Evolutionary conservation across 108 stramenopile genomes (phyloP).

Genomic region (Discostella pseudostelligera): DNA sequence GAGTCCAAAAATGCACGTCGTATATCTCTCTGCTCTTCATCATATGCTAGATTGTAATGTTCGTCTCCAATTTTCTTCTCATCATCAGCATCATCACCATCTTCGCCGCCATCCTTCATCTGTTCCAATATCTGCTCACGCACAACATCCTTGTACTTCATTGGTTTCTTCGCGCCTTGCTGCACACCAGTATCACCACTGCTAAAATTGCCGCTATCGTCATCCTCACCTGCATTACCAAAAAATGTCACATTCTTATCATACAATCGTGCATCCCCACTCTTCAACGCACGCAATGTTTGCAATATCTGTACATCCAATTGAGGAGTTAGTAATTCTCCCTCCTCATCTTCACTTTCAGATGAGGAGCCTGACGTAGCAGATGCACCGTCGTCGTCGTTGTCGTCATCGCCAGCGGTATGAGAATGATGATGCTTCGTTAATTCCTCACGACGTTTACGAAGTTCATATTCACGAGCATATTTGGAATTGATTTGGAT

Average conservation of each 20-base stretch:
- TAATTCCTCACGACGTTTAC: slow-evolving; percentile 78
- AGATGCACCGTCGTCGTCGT: slow-evolving; percentile 47
- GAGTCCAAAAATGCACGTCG: slow-evolving; percentile 82
- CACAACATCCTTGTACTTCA: slow-evolving; percentile 93
- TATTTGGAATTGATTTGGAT: slow-evolving; percentile 65
- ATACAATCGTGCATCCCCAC: slow-evolving; percentile 76
- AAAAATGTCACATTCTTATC: slow-evolving; percentile 70
- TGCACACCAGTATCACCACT: slow-evolving; percentile 23
- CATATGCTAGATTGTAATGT: slow-evolving; percentile 74
- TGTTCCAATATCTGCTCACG: slow-evolving; percentile 93
- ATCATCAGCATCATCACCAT: slow-evolving; percentile 17
- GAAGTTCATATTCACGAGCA: slow-evolving; percentile 65
- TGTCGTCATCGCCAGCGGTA: slow-evolving; percentile 34
- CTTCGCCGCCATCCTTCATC: slow-evolving; percentile 54
- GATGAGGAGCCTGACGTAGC: slow-evolving; percentile 10
- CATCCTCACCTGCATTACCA: slow-evolving; percentile 32
- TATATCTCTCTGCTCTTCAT: slow-evolving; percentile 86
- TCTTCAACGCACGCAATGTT: slow-evolving; percentile 74
- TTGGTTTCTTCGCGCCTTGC: slow-evolving; percentile 30
- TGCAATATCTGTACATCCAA: slow-evolving; percentile 76
- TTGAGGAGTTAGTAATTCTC: slow-evolving; percentile 61
- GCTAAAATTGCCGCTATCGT: slow-evolving; percentile 26
- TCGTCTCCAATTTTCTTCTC: slow-evolving; percentile 1
- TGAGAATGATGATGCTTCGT: slow-evolving; percentile 26
- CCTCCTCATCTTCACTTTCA: slow-evolving; percentile 78